Evolutionary conservation across 306 rosid species (phyloP).

Genomic region (Medicago truncatula): DNA sequence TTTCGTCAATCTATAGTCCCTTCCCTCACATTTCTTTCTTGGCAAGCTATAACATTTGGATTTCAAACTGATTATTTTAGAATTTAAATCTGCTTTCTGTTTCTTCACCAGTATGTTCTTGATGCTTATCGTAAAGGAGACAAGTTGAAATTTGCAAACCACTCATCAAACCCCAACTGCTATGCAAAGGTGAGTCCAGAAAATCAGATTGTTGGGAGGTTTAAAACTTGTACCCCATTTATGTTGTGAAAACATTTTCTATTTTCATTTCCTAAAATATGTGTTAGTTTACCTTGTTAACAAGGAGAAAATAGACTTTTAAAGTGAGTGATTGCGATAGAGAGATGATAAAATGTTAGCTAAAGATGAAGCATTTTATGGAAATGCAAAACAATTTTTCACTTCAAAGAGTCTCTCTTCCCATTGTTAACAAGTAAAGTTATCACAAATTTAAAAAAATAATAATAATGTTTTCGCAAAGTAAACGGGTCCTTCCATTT

Average conservation of each 20-base stretch:
- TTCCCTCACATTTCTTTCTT: slow-evolving; percentile 30
- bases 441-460: not conserved
- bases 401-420: not conserved
- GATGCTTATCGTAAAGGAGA: slow-evolving; percentile 99
- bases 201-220: slow-evolving; percentile 27
- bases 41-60: slow-evolving; percentile 16
- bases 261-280: too few species aligned
- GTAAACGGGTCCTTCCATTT: not conserved
- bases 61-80: slow-evolving; percentile 34
- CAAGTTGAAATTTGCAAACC: slow-evolving; percentile 97
- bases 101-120: slow-evolving; percentile 82
- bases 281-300: not conserved
- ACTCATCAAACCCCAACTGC: slow-evolving; percentile 95
- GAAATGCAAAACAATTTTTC: not conserved
- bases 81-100: slow-evolving; percentile 38
- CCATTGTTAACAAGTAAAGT: not conserved
- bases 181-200: slow-evolving; percentile 76
- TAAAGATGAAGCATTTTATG: not conserved
- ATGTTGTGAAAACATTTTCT: not conserved
- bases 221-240: not conserved
- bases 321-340: not conserved
- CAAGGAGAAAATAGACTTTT: not conserved
- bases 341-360: not conserved
- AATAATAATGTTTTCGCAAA: not conserved
- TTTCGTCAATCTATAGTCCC: slow-evolving; percentile 6